Evolutionary conservation across 2,329 filamentous ascomycete genomes (phyloP), one percentile per base, ranked within the genome.

Genomic region (Ophiostoma perfectum): DNA sequence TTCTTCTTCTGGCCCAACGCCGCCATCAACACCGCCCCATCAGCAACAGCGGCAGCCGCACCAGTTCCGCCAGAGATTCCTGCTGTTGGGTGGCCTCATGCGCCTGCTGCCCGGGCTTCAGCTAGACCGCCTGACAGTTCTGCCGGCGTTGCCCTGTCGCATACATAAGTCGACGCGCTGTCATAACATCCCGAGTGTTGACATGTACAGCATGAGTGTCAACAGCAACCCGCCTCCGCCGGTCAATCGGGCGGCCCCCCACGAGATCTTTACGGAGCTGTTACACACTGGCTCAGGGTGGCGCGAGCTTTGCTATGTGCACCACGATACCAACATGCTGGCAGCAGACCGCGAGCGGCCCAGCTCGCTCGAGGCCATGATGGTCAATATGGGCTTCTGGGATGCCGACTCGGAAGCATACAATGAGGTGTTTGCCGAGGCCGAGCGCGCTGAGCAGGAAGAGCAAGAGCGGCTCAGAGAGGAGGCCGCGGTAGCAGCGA

Each of bases 301-400:
- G 72, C 70, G 70, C 14, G 72, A 73, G 70, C 70, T 73, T 36
- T 72, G 72, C 70, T 73, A 70, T 36, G 70, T 73, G 47, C 72
- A 73, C 70, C 66, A 70, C 52, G 70, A 73, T 64, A 68, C 70
- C 2, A 41, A 14, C 58, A 66, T 73, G 70, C 68, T 73, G 47
- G 55, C 70, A 5, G 71, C 68, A 1, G 68, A 70, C 62, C 67
- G 63, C 12, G 65, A 63, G 8, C 68, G 64, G 5, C 70, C 67
- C 3, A 69, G 71, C 67, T 71, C 72, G 3, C 66, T 73, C n/a
- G 72, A 73, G 52, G 72, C 72, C 49, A 71, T 73, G 72, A 73
- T 73, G 72, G 64, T 72, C 66, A 72, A 67, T 65, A 70, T 73
- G 71, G 72, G 72, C 18, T 73, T 72, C 67, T 73, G 72, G 72